Evolutionary conservation across 2,329 filamentous ascomycete species (phyloP), one percentile per base, ranked within the genome.

Genomic region (Harringtonia aguacate): DNA sequence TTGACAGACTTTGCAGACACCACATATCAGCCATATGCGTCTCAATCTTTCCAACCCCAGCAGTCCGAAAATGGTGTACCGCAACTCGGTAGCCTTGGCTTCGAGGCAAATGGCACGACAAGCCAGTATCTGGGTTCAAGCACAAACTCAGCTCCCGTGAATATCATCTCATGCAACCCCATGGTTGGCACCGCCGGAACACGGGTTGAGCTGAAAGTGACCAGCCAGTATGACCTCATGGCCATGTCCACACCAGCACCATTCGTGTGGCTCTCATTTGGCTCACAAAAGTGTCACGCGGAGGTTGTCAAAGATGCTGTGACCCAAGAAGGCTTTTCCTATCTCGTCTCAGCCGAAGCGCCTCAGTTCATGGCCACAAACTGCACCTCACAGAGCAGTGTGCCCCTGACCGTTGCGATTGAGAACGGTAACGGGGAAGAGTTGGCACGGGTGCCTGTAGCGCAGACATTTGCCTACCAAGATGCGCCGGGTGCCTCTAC

Each of bases 121-220:
- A 73, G 76, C 41, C 74, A 80, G 50, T 86, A 86, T 63, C 73
- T 89, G 57, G 37, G 36, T 22, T 21, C 49, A 4, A 22, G 13
- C 4, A 15, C 44, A 6, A 29, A 18, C 36, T 21, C 47, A 5
- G 17, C 80, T 55, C 66, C 41, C 21, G 46, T 61, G 29, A 55
- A 50, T 20, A 51, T 94, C 51, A 70, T 80, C 47, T 82, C 82
- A 46, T 86, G 76, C 60, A 73, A 78, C 47, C 90, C 89, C 17
- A 66, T 68, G 36, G 71, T 76, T 55, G 89, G 88, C 36, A 64
- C 70, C 29, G 73, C 75, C 56, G 84, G 84, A 43, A 84, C 82
- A 18, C 80, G 80, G 54, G 67, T 95, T 10, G 73, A 75, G 47
- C 71, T 95, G 50, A 82, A 85, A 58, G 75, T 94, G 27, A 79